phyloP scores from a whole-genome alignment of 23 red algal genomes.

The Pyropia yezoensis region DNA sequence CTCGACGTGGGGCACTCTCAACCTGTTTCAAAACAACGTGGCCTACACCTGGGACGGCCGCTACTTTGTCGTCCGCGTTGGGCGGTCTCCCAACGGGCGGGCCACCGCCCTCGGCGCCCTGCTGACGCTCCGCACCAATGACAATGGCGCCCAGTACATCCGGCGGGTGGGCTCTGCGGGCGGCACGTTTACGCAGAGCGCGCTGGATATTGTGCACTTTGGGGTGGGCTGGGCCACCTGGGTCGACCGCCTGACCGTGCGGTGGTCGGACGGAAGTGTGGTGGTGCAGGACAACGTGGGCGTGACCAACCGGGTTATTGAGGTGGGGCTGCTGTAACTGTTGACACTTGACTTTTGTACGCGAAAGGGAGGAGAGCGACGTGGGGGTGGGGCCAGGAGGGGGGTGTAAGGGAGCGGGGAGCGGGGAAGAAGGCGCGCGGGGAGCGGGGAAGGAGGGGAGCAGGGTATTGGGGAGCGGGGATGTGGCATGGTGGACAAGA shows the following conservation, averaged over 20 bases:
- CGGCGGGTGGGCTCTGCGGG: constrained; percentile 18
- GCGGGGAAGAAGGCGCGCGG: no score
- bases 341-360: no score
- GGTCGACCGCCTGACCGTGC: constrained; percentile 16
- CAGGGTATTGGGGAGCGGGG: no score
- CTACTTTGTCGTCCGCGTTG: constrained; percentile 33
- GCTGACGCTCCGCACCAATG: constrained; percentile 1
- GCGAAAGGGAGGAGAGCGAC: no score
- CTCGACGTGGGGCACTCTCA: neutral
- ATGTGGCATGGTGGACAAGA: no score
- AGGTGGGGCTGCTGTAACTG: no score
- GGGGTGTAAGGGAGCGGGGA: no score
- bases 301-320: no score
- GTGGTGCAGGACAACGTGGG: constrained; percentile 2
- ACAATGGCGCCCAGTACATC: no score
- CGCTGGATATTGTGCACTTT: constrained; percentile 40
- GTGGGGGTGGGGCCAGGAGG: no score
- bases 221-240: constrained; percentile 21
- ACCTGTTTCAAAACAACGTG: no score
- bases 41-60: neutral
- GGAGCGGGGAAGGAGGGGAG: no score
- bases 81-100: constrained; percentile 17
- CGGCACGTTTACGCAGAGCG: constrained; percentile 7
- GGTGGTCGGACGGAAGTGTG: constrained; percentile 7
- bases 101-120: constrained; percentile 28